phyloP scores from a whole-genome alignment of 257 asterid genomes.

The Solanum acaule region DNA sequence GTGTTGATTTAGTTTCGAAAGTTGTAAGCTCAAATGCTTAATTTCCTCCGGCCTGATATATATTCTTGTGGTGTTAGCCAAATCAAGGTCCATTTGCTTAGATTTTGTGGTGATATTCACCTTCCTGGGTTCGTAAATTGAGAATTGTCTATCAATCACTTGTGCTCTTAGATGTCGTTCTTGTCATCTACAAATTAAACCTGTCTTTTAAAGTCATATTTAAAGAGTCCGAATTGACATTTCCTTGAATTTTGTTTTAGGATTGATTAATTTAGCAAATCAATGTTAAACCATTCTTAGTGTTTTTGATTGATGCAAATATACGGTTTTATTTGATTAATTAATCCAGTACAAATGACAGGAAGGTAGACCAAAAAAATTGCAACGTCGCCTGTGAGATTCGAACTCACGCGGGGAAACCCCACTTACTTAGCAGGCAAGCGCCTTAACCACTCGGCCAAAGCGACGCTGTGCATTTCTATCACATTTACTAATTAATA shows the following conservation, averaged over 20 bases:
- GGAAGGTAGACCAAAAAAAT: background rate
- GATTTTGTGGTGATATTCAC: no score
- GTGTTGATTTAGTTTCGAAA: no score
- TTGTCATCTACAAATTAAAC: no score
- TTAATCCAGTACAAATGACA: background rate
- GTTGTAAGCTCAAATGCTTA: no score
- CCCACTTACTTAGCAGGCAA: slow-evolving; percentile 58
- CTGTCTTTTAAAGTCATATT: background rate
- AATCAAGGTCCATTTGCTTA: no score
- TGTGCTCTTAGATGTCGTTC: no score
- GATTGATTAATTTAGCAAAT: background rate
- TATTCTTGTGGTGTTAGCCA: no score
- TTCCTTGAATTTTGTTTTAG: background rate
- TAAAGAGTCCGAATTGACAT: background rate
- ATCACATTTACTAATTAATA: no score
- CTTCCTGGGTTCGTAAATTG: no score
- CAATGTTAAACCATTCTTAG: background rate
- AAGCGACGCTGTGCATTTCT: slow-evolving; percentile 18
- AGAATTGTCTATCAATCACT: no score
- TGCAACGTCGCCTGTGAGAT: slow-evolving; percentile 79
- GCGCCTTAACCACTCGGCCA: slow-evolving; percentile 83
- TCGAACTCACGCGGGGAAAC: slow-evolving; percentile 99
- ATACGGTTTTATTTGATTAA: background rate
- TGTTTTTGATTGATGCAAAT: background rate
- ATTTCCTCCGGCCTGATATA: no score